Conservation (phyloP, 345 rosid genomes). For the Pelargonium nanum region DNA sequence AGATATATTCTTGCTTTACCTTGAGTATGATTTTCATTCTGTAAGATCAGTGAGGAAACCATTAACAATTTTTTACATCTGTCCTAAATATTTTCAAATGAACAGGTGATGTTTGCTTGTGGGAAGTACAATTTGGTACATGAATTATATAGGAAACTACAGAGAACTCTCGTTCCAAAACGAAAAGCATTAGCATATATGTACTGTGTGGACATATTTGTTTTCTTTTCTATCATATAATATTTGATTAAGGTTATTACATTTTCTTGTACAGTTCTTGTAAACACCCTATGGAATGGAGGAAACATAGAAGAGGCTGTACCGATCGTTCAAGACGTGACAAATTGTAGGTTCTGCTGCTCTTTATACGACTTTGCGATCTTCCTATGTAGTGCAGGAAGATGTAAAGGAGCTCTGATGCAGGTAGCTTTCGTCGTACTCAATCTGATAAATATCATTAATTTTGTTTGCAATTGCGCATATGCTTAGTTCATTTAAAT, state of each 20-base stretch:
- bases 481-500: no score
- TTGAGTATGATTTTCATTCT: no score
- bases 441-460: no score
- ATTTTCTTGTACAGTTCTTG: constrained; percentile 77
- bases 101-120: constrained; percentile 78
- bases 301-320: constrained; percentile 70
- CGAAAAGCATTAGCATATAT: no score
- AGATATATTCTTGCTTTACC: no score
- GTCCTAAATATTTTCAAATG: no score
- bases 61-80: no score
- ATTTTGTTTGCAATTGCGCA: no score
- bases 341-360: constrained; percentile 91
- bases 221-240: no score
- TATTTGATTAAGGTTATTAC: no score
- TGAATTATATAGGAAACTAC: constrained; percentile 72
- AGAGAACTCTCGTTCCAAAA: constrained; percentile 62
- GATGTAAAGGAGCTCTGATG: constrained; percentile 62
- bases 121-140: constrained; percentile 92
- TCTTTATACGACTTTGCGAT: constrained; percentile 91
- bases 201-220: no score
- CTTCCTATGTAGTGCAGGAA: constrained; percentile 79
- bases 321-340: constrained; percentile 60
- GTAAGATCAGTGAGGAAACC: no score
- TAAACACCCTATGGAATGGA: constrained; percentile 76
- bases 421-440: constrained; percentile 34